Evolutionary conservation across 2,329 filamentous ascomycete species (phyloP).

Genomic region (Xylariaceae sp.): DNA sequence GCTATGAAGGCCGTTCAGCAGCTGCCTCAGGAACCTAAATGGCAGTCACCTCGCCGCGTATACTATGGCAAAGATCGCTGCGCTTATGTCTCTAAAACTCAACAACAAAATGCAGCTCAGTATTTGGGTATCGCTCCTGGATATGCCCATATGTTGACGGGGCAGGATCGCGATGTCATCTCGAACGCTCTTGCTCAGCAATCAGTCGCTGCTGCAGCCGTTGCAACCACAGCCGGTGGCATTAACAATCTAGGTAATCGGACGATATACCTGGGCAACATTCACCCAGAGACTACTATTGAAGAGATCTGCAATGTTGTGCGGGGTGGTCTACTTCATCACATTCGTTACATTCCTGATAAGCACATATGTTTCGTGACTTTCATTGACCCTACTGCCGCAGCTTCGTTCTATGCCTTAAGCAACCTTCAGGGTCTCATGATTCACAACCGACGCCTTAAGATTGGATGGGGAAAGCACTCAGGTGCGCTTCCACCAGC

Average conservation of each 20-base stretch:
- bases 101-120: conserved; percentile 98
- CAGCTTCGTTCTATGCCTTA: conserved; percentile 95
- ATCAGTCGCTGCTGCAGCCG: conserved; percentile 93
- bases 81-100: conserved; percentile 98
- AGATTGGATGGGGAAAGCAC: conserved; percentile 99
- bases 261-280: conserved; percentile 97
- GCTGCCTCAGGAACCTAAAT: conserved; percentile 93
- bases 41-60: conserved; percentile 92
- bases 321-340: conserved; percentile 90
- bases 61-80: conserved; percentile 99
- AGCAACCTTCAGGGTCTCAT: conserved; percentile 98
- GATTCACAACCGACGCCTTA: conserved; percentile 97
- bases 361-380: conserved; percentile 99
- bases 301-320: conserved; percentile 99
- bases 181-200: conserved; percentile 96
- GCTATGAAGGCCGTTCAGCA: conserved; percentile 98
- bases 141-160: conserved; percentile 94
- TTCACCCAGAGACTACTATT: conserved; percentile 97
- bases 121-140: conserved; percentile 97
- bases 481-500: conserved; percentile 94
- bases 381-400: conserved; percentile 97
- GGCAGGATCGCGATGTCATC: conserved; percentile 94
- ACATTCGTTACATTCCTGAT: conserved; percentile 98
- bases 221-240: conserved; percentile 93
- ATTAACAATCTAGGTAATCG: conserved; percentile 97